These are phyloP conservation scores for Peronosclerospora sorghi DNA, from an alignment of 352 stramenopile species.

Conservation along the genomic window DNA sequence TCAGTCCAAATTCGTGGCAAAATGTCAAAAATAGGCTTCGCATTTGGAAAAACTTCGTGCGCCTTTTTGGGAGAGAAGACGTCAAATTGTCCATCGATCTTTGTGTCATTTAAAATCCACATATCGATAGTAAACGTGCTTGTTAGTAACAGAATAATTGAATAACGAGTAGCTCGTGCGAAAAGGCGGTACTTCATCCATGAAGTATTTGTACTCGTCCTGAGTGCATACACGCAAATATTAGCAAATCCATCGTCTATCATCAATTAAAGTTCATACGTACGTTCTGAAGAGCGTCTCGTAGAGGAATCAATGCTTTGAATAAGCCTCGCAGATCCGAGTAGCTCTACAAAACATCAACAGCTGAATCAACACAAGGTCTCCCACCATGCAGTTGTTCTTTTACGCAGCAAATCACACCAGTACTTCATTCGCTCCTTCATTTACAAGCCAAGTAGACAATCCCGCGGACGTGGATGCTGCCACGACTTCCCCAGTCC, in stretches of 20 bases:
- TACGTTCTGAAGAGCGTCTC: too few relatives aligned
- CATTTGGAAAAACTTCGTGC: slow-evolving; percentile 34
- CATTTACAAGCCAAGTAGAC: too few relatives aligned
- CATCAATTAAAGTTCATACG: not conserved
- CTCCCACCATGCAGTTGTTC: slow-evolving; percentile 62
- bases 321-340: slow-evolving; percentile 45
- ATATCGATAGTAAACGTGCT: not conserved
- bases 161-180: not conserved
- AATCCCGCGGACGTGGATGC: too few relatives aligned
- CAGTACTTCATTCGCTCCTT: too few relatives aligned
- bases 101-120: slow-evolving; percentile 14
- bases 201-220: too few relatives aligned
- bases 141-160: not conserved
- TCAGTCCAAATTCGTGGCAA: slow-evolving; percentile 44
- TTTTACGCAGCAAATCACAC: too few relatives aligned
- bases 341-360: too few relatives aligned
- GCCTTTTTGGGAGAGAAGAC: slow-evolving; percentile 36
- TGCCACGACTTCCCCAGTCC: slow-evolving; percentile 14
- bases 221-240: too few relatives aligned
- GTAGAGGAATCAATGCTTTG: slow-evolving; percentile 29
- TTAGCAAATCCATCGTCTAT: not conserved
- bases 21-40: slow-evolving; percentile 32
- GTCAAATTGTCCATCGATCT: slow-evolving; percentile 65
- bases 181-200: not conserved
- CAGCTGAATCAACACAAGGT: slow-evolving; percentile 53